Conservation (phyloP, 495 filamentous ascomycete species). For the Pseudoneurospora amorphoporcata region DNA sequence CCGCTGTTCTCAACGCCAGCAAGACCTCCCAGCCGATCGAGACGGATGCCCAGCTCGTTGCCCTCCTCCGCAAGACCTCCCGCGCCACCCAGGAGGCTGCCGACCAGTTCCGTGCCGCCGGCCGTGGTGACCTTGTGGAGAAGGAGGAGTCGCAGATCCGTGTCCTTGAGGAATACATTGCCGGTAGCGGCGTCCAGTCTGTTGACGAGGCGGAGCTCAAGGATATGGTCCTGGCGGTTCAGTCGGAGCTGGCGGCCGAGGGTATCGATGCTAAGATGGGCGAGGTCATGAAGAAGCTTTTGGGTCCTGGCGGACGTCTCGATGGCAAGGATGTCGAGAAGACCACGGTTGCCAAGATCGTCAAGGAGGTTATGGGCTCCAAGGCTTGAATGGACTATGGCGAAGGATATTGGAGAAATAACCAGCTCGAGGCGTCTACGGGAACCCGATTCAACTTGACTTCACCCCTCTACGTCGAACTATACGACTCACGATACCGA, state of each 20-base stretch:
- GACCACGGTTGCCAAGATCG: constrained; percentile 20
- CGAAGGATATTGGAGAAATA: not conserved
- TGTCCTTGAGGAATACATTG: constrained; percentile 40
- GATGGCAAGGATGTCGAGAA: constrained; percentile 31
- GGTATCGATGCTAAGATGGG: constrained; percentile 17
- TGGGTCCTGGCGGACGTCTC: constrained; percentile 24
- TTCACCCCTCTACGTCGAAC: not conserved
- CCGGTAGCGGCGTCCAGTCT: constrained; percentile 30
- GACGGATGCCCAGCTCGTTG: constrained; percentile 46
- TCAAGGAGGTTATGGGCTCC: constrained; percentile 16
- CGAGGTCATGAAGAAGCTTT: constrained; percentile 28
- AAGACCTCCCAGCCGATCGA: constrained; percentile 44
- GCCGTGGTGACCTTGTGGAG: constrained; percentile 42
- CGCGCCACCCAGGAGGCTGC: constrained; percentile 29
- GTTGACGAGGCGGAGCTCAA: constrained; percentile 32
- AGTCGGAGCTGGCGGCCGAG: constrained; percentile 21
- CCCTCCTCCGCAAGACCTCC: constrained; percentile 38
- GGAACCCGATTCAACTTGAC: not conserved
- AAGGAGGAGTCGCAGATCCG: constrained; percentile 41
- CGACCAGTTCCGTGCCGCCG: constrained; percentile 38
- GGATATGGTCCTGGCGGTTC: constrained; percentile 23
- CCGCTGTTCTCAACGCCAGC: constrained; percentile 44
- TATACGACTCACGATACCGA: not conserved
- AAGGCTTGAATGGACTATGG: not conserved
- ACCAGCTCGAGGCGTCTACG: not conserved